phyloP scores from a whole-genome alignment of 164 flowering plant genomes.

The Saururus chinensis region DNA sequence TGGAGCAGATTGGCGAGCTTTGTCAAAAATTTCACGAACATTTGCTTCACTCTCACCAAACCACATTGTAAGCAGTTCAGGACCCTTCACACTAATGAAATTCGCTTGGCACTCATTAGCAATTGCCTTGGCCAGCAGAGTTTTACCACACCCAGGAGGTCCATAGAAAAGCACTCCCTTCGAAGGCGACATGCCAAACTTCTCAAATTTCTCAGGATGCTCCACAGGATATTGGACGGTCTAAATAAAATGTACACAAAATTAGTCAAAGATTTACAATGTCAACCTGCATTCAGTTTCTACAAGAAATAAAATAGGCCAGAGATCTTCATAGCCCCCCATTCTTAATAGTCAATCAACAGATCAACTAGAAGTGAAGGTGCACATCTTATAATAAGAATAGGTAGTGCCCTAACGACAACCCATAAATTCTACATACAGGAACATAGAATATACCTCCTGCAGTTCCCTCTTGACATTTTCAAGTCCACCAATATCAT shows the following conservation, averaged over 20 bases:
- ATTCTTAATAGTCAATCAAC: background rate
- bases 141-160: slow-evolving; percentile 71
- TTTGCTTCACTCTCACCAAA: slow-evolving; percentile 81
- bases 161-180: slow-evolving; percentile 69
- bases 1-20: slow-evolving; percentile 60
- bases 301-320: background rate
- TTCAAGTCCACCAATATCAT: slow-evolving; percentile 63
- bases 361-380: background rate
- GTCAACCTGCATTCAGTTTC: background rate
- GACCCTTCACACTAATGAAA: slow-evolving; percentile 64
- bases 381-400: background rate
- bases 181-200: slow-evolving; percentile 75
- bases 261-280: too few relatives aligned
- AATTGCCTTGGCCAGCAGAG: slow-evolving; percentile 63
- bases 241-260: slow-evolving; percentile 15
- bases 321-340: background rate
- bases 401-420: background rate
- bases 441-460: slow-evolving; percentile 14
- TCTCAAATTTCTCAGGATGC: slow-evolving; percentile 73
- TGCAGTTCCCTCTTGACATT: slow-evolving; percentile 55
- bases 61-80: slow-evolving; percentile 69
- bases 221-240: slow-evolving; percentile 77
- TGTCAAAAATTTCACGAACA: slow-evolving; percentile 66
- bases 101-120: slow-evolving; percentile 72
- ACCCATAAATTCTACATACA: background rate